Base-by-base conservation (phyloP, 1,284 basidiomycete genomes). In the Ustilago lituana region DNA sequence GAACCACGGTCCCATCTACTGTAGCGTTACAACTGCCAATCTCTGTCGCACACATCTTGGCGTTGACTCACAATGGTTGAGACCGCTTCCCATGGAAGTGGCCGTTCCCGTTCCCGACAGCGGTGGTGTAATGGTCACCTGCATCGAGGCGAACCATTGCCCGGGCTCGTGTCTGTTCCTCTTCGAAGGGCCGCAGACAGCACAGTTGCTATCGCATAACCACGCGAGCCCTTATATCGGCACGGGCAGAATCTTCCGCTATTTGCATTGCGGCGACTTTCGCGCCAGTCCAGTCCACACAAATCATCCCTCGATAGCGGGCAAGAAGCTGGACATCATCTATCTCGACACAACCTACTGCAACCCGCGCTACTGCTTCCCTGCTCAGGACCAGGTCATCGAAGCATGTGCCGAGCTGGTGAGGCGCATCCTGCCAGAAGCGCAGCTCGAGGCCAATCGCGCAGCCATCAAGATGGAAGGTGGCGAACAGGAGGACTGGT, bases 331-430 rank as follows among this genome's bases (percentile, higher is more conserved):
- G 12, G 93, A 98, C 78, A 88, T 89, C 48, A 87, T 94, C 45
- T 98, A 98, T 81, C 86, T 98, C 23, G 96, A 98, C 82, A 98
- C 95, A 7, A 98, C 96, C 0, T 98, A 98, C 82, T 86, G 97
- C 35, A 91, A 96, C 76, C 91, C 94, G 0, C 91, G 89, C 87
- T 97, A 98, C 82, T 92, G 90, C 50, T 98, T 98, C 76, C 93
- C 96, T 0, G 91, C 95, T 2, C 95, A 98, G 77, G 89, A 92
- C 12, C 87, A 91, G 40, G 95, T 98, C 31, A 90, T 98, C 35
- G 87, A 90, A 26, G 94, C 95, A 0, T 98, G 95, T 79, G 92
- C 91, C 0, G 89, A 92, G 43, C 85, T 97, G 2, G 90, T 92
- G 0, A 85, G 85, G 52, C 49, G 50, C 8, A 47, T 60, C 14